Base-by-base conservation (phyloP, 2,329 filamentous ascomycete genomes). In the Clonostachys chloroleuca region DNA sequence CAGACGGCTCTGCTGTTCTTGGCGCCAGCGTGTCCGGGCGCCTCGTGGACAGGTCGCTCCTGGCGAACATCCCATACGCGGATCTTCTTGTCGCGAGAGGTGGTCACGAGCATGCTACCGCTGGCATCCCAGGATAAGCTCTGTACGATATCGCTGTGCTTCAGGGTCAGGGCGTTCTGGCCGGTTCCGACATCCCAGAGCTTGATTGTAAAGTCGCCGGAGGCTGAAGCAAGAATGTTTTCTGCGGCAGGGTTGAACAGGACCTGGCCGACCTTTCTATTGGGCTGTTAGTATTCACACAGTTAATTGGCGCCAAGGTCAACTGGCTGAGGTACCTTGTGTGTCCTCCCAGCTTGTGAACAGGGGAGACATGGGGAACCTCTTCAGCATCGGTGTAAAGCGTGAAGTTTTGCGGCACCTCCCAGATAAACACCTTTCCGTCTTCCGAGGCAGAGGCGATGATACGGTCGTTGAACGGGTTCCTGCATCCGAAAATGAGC, bases 1-100 rank as follows among this genome's bases (percentile, higher is more conserved):
- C 94, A 99, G 13, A 96, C 92, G 33, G 87, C 87, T 63, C 94
- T 87, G 70, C 92, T 96, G 77, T 95, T 97, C 81, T 99, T 99
- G 56, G 94, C 94, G 48, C 94, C 94, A 33, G 84, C 80, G 66
- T 99, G 94, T 51, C 94, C 94, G 6, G 83, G 73, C 13, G 86
- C 83, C 64, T 96, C 92, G 61, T 95, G 87, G 6, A 86, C 87
- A 13, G 92, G 82, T 68, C 81, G 87, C 71, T 97, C 87, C 74
- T 96, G 92, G 63, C 94, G 86, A 49, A 92, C 90, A 76, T 99
- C 94, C 94, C 94, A 99, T 53, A 97, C 85, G 51, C 94, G 86
- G 54, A 99, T 79, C 75, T 96, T 96, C 85, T 99, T 99, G 80
- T 99, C 94, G 60, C 94, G 83, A 51, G 91, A 96, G 9, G 94